A percentile compares a stretch with the other conserved stretches of the same genome.
Conservation (phyloP, 1,284 basidiomycete species). For the Ceratobasidium papillatum region DNA sequence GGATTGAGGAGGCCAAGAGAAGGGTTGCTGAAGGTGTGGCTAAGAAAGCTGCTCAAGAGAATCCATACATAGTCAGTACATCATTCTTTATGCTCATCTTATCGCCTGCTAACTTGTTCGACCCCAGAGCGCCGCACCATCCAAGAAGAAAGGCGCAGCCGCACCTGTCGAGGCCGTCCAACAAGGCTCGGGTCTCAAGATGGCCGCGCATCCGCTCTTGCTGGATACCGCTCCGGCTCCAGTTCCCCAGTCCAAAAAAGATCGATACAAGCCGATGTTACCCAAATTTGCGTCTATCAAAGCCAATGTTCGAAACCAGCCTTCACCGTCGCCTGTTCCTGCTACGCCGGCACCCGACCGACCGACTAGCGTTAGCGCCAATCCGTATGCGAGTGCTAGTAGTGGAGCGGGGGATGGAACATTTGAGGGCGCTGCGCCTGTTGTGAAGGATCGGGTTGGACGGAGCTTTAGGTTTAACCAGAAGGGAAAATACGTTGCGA, state of each 20-base stretch:
- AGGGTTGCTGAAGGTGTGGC: conserved; percentile 81
- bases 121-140: conserved; percentile 56
- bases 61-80: conserved; percentile 78
- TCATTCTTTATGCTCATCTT: not conserved
- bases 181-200: conserved; percentile 83
- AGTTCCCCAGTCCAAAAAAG: conserved; percentile 79
- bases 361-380: conserved; percentile 54
- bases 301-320: conserved; percentile 77
- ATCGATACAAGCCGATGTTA: conserved; percentile 94
- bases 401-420: conserved; percentile 58
- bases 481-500: conserved; percentile 88
- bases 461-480: conserved; percentile 84
- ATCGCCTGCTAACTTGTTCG: conserved; percentile 41
- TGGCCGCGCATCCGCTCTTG: conserved; percentile 88
- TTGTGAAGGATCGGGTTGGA: conserved; percentile 67
- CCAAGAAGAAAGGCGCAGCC: conserved; percentile 63
- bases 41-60: conserved; percentile 75
- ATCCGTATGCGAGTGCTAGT: conserved; percentile 74
- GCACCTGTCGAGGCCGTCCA: conserved; percentile 65
- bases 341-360: conserved; percentile 50
- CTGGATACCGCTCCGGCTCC: conserved; percentile 68
- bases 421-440: conserved; percentile 69
- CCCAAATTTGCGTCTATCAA: conserved; percentile 96
- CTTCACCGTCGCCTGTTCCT: conserved; percentile 68
- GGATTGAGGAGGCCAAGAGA: conserved; percentile 80